phyloP scores from a whole-genome alignment of 305 asterid genomes.

The Solanum chacoense region DNA sequence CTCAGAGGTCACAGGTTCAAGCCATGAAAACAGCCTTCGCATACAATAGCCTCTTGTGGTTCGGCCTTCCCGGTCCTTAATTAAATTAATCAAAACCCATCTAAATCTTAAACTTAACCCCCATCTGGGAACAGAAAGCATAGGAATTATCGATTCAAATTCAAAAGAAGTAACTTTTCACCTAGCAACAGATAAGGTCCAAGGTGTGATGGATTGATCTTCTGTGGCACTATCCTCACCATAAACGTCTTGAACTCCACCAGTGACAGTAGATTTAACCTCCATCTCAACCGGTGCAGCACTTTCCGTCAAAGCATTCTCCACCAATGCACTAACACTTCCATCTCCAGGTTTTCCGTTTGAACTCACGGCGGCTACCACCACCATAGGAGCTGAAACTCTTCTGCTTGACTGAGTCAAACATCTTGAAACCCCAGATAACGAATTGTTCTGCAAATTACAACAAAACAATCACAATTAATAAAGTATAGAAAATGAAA shows the following conservation, averaged over 20 bases:
- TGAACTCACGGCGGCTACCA: slow-evolving; percentile 38
- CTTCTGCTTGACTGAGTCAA: slow-evolving; percentile 37
- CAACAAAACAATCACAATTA: neutral
- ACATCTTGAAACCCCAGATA: slow-evolving; percentile 50
- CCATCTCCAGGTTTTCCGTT: slow-evolving; percentile 62
- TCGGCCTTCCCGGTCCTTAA: neutral
- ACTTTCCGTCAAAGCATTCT: slow-evolving; percentile 47
- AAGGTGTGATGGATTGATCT: slow-evolving; percentile 71
- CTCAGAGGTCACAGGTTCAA: neutral
- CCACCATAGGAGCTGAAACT: slow-evolving; percentile 33
- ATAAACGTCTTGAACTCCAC: slow-evolving; percentile 79
- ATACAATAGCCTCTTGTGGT: neutral
- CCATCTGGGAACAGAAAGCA: neutral
- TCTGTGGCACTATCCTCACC: slow-evolving; percentile 85
- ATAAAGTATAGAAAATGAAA: neutral
- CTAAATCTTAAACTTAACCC: neutral
- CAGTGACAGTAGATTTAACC: slow-evolving; percentile 38
- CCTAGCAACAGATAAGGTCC: slow-evolving; percentile 73
- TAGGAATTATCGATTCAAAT: neutral
- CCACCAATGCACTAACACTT: slow-evolving; percentile 64
- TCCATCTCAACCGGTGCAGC: slow-evolving; percentile 37
- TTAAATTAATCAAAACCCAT: neutral
- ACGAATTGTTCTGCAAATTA: slow-evolving; percentile 52
- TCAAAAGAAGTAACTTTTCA: slow-evolving; percentile 3
- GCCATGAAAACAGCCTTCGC: neutral